A percentile compares a stretch with the other conserved stretches of the same genome.
These are phyloP conservation scores for Irineochytrium annulatum DNA, from an alignment of 192 early-diverging fungal species.

Conservation along the genomic window DNA sequence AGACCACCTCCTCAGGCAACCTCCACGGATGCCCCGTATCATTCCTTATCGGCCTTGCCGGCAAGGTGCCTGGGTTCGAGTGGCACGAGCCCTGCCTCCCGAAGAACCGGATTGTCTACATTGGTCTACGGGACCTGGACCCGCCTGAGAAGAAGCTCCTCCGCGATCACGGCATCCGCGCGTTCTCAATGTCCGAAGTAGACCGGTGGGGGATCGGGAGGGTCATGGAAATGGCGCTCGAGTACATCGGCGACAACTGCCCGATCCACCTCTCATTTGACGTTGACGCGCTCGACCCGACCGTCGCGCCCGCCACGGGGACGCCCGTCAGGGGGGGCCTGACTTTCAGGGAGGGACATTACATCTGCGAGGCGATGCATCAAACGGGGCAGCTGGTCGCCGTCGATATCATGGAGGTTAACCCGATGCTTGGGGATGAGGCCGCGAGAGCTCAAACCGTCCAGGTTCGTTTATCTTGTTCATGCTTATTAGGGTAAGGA, in stretches of 20 bases:
- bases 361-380: constrained; percentile 78
- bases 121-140: constrained; percentile 95
- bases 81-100: constrained; percentile 80
- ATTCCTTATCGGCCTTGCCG: constrained; percentile 79
- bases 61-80: constrained; percentile 56
- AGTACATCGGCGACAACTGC: constrained; percentile 68
- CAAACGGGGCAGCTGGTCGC: constrained; percentile 87
- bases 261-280: constrained; percentile 64
- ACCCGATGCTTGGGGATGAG: constrained; percentile 79
- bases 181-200: constrained; percentile 94
- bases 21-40: constrained; percentile 94
- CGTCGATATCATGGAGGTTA: constrained; percentile 93
- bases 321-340: constrained; percentile 94
- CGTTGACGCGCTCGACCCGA: constrained; percentile 93
- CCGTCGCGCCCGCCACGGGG: constrained; percentile 90
- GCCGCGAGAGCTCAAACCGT: constrained; percentile 70
- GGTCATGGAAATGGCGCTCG: constrained; percentile 88
- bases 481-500: not conserved
- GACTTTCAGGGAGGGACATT: constrained; percentile 95
- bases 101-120: constrained; percentile 81
- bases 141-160: constrained; percentile 81
- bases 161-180: constrained; percentile 78
- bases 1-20: constrained; percentile 82
- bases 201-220: constrained; percentile 90
- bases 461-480: constrained; percentile 43